Evolutionary conservation across 2,329 filamentous ascomycete genomes (phyloP).

Genomic region (Claviceps humidiphila): DNA sequence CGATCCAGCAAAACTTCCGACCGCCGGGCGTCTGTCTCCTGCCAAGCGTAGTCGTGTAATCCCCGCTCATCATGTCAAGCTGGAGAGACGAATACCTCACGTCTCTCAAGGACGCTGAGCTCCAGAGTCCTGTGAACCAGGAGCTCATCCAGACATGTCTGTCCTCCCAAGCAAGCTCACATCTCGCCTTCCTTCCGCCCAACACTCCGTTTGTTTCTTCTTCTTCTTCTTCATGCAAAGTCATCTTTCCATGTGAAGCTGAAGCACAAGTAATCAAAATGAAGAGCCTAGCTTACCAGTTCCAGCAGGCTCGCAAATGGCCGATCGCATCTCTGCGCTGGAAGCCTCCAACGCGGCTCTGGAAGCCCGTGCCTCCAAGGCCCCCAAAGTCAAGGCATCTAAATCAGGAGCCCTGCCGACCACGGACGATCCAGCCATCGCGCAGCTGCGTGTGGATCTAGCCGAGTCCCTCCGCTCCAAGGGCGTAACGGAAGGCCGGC

Average conservation of each 20-base stretch:
- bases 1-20: background rate
- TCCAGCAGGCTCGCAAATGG: constrained; percentile 45
- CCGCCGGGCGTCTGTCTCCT: background rate
- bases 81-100: constrained; percentile 75
- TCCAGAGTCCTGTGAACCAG: constrained; percentile 46
- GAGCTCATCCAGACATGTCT: constrained; percentile 69
- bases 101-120: constrained; percentile 59
- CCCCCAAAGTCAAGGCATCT: constrained; percentile 3
- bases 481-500: constrained; percentile 49
- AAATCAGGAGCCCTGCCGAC: constrained; percentile 5
- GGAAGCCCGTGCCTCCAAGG: constrained; percentile 15
- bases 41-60: background rate
- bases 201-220: background rate
- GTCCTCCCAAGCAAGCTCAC: constrained; percentile 12
- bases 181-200: background rate
- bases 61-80: constrained; percentile 35
- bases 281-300: constrained; percentile 9
- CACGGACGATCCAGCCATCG: constrained; percentile 20
- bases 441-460: constrained; percentile 54
- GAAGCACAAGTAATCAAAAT: background rate
- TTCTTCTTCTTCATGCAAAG: background rate
- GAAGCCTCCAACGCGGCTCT: constrained; percentile 42
- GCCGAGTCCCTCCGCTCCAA: constrained; percentile 65
- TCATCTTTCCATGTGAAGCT: background rate
- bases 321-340: constrained; percentile 51